Conservation (phyloP, 345 rosid species). For the Salix arbutifolia region DNA sequence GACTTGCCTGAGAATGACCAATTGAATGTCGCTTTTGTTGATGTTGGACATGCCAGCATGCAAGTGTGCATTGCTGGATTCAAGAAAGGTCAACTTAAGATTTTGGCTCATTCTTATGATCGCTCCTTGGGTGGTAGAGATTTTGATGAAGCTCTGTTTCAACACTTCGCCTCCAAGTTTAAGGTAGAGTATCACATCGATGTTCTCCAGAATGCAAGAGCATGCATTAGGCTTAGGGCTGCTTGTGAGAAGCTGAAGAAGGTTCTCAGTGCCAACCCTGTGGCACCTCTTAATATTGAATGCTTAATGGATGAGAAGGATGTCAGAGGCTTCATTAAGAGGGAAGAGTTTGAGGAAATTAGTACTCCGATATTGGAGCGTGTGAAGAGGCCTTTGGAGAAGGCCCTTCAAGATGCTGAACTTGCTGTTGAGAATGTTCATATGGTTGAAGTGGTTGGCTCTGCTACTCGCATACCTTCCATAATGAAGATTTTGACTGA, state of each 20-base stretch:
- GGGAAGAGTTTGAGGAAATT: conserved; percentile 85
- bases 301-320: conserved; percentile 98
- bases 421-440: conserved; percentile 72
- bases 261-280: conserved; percentile 90
- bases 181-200: conserved; percentile 90
- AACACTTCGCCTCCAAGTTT: conserved; percentile 70
- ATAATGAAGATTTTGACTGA: conserved; percentile 72
- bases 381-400: conserved; percentile 79
- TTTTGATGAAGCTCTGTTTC: conserved; percentile 80
- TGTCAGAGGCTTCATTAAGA: conserved; percentile 76
- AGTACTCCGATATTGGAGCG: conserved; percentile 79
- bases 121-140: conserved; percentile 88
- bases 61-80: conserved; percentile 97
- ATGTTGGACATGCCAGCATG: conserved; percentile 87
- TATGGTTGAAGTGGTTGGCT: conserved; percentile 88
- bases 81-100: conserved; percentile 76
- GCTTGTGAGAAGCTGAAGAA: conserved; percentile 92
- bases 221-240: conserved; percentile 76
- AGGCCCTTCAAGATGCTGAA: conserved; percentile 81
- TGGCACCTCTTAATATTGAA: conserved; percentile 81
- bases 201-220: conserved; percentile 80
- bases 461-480: conserved; percentile 85
- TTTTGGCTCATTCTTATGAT: conserved; percentile 77
- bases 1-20: conserved; percentile 85
- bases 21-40: conserved; percentile 85